Conservation (phyloP, 2,329 filamentous ascomycete genomes). For the Fusarium sp. region DNA sequence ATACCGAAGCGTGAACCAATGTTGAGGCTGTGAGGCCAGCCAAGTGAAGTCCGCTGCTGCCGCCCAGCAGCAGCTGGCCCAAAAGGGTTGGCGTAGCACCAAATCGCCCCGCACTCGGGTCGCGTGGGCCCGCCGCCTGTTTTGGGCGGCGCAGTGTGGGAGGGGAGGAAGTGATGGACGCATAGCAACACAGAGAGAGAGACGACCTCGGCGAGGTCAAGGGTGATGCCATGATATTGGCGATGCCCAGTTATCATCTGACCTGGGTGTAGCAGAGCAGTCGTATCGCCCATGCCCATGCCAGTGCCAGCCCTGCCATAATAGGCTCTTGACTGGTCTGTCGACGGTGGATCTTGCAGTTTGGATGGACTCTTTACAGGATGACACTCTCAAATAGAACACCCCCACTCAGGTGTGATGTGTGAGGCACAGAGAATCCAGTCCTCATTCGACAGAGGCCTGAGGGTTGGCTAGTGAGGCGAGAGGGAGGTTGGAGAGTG, state of each 20-base stretch:
- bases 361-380: conserved; percentile 3
- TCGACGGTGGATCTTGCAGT: conserved; percentile 11
- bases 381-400: conserved; percentile 5
- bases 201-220: not conserved
- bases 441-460: conserved; percentile 1
- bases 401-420: conserved; percentile 20
- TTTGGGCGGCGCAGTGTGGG: conserved; percentile 8
- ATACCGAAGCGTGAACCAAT: conserved; percentile 1
- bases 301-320: not conserved
- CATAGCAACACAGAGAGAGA: conserved; percentile 18
- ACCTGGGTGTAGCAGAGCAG: not conserved
- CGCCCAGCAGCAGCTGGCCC: conserved; percentile 28
- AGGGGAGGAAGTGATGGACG: conserved; percentile 16
- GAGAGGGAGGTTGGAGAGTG: conserved; percentile 14
- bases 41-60: conserved; percentile 31
- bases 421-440: conserved; percentile 15
- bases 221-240: conserved; percentile 14
- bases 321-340: not conserved
- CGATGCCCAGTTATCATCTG: conserved; percentile 2
- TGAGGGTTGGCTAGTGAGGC: not conserved
- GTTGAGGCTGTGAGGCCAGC: conserved; percentile 32
- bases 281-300: not conserved
- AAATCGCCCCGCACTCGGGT: conserved; percentile 32
- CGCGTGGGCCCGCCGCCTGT: conserved; percentile 11
- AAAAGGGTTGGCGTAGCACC: conserved; percentile 32